A percentile compares a stretch with the other conserved stretches of the same genome.
phyloP scores from a whole-genome alignment of 2,329 filamentous ascomycete genomes.

The Cadophora malorum region DNA sequence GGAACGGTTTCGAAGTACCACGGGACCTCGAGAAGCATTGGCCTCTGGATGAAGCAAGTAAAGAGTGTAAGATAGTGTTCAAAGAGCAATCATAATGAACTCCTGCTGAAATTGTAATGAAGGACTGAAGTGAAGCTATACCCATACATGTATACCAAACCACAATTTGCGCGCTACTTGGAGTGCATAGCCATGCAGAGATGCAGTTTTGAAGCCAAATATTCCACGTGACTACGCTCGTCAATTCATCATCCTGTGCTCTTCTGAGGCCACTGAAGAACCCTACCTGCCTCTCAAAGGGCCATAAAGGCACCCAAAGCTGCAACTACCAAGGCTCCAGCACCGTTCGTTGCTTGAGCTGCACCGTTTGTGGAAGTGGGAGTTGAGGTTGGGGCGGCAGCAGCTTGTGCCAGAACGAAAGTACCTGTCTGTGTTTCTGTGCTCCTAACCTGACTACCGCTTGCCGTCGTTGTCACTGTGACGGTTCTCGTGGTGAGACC shows the following conservation, averaged over 20 bases:
- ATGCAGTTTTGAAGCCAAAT: neutral
- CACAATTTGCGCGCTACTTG: neutral
- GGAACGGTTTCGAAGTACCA: neutral
- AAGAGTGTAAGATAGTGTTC: conserved; percentile 1
- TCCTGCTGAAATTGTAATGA: neutral
- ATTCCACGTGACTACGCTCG: neutral
- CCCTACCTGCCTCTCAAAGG: neutral
- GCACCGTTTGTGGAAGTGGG: conserved; percentile 18
- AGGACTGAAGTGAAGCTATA: neutral
- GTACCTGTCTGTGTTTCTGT: conserved; percentile 24
- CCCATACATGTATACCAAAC: neutral
- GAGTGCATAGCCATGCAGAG: neutral
- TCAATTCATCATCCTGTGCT: neutral
- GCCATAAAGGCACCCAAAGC: conserved; percentile 18
- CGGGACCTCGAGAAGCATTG: neutral
- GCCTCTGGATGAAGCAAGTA: neutral
- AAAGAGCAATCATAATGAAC: neutral
- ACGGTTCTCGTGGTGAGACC: conserved; percentile 24
- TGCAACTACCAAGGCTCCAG: conserved; percentile 8
- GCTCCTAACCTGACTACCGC: conserved; percentile 6
- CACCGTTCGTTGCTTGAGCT: conserved; percentile 13
- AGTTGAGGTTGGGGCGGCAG: conserved; percentile 12
- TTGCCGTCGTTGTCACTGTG: conserved; percentile 17
- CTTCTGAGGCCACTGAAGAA: no score
- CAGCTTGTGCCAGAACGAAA: conserved; percentile 19